These are phyloP conservation scores for Ricinus communis DNA, from an alignment of 345 rosid species.

Conservation along the genomic window DNA sequence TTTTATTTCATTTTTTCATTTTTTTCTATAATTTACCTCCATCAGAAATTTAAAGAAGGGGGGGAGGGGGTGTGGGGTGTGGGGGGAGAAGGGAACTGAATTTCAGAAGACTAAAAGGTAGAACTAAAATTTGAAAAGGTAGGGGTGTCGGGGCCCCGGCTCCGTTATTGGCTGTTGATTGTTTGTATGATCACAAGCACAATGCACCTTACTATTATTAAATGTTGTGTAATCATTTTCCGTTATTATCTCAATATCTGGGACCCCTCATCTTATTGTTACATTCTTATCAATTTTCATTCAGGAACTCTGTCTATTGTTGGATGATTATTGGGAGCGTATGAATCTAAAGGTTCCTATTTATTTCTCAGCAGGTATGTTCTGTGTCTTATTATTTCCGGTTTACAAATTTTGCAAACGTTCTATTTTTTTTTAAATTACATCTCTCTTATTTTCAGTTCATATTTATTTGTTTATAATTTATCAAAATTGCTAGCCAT, in stretches of 20 bases:
- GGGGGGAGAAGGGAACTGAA: no score
- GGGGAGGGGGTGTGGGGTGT: no score
- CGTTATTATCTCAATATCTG: not conserved
- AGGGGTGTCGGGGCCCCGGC: no score
- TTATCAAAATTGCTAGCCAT: not conserved
- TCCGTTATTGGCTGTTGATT: no score
- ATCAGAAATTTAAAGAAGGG: no score
- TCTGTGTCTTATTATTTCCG: slow-evolving; percentile 1
- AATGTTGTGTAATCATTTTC: not conserved
- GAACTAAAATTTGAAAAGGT: no score
- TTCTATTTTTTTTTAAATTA: not conserved
- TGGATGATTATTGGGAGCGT: slow-evolving; percentile 98
- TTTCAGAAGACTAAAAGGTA: no score
- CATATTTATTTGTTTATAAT: not conserved
- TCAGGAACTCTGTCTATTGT: slow-evolving; percentile 85
- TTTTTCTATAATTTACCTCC: slow-evolving; percentile 3
- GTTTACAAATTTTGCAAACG: not conserved
- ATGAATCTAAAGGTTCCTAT: slow-evolving; percentile 90
- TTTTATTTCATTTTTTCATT: slow-evolving; percentile 6
- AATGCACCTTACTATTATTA: not conserved
- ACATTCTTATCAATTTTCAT: slow-evolving; percentile 1
- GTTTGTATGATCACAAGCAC: no score
- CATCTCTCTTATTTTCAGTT: not conserved
- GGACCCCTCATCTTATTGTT: no score
- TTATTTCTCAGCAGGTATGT: slow-evolving; percentile 89